Base-by-base conservation (phyloP, 208 protist genomes). In the Acanthamoeba divionensis region DNA sequence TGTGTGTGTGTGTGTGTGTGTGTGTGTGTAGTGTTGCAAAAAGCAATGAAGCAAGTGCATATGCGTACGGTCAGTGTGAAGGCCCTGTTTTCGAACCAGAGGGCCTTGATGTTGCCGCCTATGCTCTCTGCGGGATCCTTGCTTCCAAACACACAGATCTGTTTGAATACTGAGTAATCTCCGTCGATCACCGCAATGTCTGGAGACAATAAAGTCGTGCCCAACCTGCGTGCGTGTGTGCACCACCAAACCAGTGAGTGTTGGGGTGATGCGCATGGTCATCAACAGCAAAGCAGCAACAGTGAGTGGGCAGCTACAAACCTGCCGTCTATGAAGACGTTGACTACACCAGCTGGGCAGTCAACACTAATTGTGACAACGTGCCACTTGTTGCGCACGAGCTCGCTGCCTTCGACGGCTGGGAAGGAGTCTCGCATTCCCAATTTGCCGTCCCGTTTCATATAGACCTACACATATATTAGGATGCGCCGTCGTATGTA, bases 81-180 rank as follows among this genome's bases (percentile, higher is more conserved):
- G 44, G 33, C 7, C 18, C 73, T 26, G 26, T 83, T 38, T 52
- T 83, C 73, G 8, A 83, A 83, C 33, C 18, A 83, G 50, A 83
- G 38, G 73, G 44, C 41, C 73, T 83, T 83, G 73, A 83, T 29
- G 31, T 83, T 83, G 73, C 48, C 73, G 2, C 73, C 73, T 31
- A 83, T 2, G 47, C 50, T 83, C 48, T 83, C 73, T 29, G 10
- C 48, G 21, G 26, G 33, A 52, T 83, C 50, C 73, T 83, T 83
- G 41, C 33, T 48, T 1, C 73, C 73, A 33, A 83, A 83, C 33
- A 83, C 33, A 29, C 73, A 83, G n/a, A 83, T 38, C 48, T 83
- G 73, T 52, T 83, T 29, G n/a, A 47, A 62, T 29, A 83, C 73
- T 26, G 73, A 8, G 47, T 38, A 62, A 24, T 57, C 9, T 12